Evolutionary conservation across 2,329 filamentous ascomycete species (phyloP).

Genomic region (Graphilbum ipis-grandicollis): DNA sequence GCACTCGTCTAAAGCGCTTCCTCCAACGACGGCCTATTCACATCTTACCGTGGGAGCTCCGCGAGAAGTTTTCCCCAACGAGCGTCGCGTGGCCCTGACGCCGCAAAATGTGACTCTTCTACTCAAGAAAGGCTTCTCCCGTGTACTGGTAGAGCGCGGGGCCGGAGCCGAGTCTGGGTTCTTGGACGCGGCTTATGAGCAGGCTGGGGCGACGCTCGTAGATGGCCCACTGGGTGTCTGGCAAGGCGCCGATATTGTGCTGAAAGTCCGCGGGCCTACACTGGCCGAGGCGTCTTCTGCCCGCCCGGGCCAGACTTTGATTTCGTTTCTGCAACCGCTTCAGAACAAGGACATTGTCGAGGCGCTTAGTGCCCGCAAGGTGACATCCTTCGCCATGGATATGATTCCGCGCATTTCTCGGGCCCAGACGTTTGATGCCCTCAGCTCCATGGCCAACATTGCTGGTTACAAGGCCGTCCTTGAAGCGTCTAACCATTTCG

Average conservation of each 20-base stretch:
- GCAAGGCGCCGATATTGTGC: constrained; percentile 57
- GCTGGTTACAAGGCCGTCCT: constrained; percentile 84
- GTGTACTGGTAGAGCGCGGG: constrained; percentile 62
- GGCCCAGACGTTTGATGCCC: constrained; percentile 73
- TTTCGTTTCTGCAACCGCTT: constrained; percentile 69
- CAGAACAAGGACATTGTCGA: constrained; percentile 65
- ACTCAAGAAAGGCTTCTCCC: constrained; percentile 69
- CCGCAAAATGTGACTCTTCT: constrained; percentile 69
- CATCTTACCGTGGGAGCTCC: constrained; percentile 64
- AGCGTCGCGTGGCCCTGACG: constrained; percentile 70
- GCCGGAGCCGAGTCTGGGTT: constrained; percentile 68
- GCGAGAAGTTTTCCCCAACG: constrained; percentile 58
- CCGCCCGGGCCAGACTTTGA: constrained; percentile 52
- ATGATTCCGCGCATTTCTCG: constrained; percentile 81
- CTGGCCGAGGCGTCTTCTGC: constrained; percentile 52
- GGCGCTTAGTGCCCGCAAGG: constrained; percentile 50
- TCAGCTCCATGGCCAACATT: constrained; percentile 90
- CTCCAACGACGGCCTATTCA: constrained; percentile 44
- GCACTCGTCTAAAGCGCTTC: constrained; percentile 22
- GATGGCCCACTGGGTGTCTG: constrained; percentile 49
- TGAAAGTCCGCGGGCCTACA: constrained; percentile 68
- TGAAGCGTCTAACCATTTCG: constrained; percentile 79
- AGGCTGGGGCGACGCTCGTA: constrained; percentile 62
- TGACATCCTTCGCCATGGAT: constrained; percentile 79
- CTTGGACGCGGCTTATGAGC: constrained; percentile 56